Evolutionary conservation across 495 filamentous ascomycete species (phyloP), one percentile per base, ranked within the genome.

Genomic region (Paragyromitra xinjiangensis): DNA sequence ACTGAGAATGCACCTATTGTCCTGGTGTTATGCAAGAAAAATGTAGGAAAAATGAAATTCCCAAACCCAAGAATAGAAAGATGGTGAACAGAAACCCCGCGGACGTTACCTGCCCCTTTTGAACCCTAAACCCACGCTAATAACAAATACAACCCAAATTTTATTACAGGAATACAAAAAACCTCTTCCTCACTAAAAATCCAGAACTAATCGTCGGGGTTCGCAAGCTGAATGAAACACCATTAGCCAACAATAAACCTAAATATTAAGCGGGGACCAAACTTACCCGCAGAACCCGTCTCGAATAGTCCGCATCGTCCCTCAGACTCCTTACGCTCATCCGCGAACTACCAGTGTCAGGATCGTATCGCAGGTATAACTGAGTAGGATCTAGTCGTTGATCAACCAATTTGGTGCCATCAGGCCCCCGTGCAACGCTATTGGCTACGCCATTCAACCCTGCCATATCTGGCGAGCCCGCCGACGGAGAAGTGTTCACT

Each of bases 261-360:
- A n/a, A 19, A 69, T 48, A 64, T 62, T 66, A 19, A 53, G 34
- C 8, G 11, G 24, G 22, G 37, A 59, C 22, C 22, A 56, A 9
- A 64, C 80, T 73, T 64, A 82, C 81, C 70, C 81, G 73, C 51
- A 82, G 56, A 62, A 82, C 81, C 19, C 81, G 64, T 45, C 81
- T 76, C 44, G 81, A 81, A 73, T 82, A 82, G 59, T 82, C 81
- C 19, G 78, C 74, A 59, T 82, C 81, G 64, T 82, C 81, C 26
- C 81, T 68, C 39, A 82, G 53, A 71, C 81, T 82, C 62, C 81
- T 70, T 64, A 82, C 81, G 73, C 81, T 82, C 81, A 82, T 81
- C 53, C 81, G 69, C 24, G 80, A 81, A 56, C 81, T 82, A 66
- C 76, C 81, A 58, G 81, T 82, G 59, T 82, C 81, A n/a, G 75